Evolutionary conservation across 2,329 filamentous ascomycete species (phyloP).

Genomic region (Botryotinia globosa): DNA sequence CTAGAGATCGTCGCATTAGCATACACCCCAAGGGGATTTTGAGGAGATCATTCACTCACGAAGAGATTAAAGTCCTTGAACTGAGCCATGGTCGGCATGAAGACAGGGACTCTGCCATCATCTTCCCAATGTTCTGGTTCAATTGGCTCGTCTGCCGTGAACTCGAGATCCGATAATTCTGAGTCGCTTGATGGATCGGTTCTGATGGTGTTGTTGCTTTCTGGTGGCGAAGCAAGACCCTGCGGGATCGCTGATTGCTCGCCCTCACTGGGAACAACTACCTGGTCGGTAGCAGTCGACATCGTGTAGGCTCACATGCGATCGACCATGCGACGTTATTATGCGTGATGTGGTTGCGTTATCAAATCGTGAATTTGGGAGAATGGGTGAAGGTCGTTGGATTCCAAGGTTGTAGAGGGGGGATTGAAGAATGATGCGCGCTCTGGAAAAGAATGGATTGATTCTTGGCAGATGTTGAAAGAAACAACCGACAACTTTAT

Average conservation of each 20-base stretch:
- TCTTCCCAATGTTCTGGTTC: constrained; percentile 76
- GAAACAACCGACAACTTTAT: constrained; percentile 3
- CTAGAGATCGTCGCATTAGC: constrained; percentile 41
- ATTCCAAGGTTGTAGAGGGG: constrained; percentile 19
- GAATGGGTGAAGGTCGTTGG: constrained; percentile 16
- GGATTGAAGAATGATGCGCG: constrained; percentile 15
- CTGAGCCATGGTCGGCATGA: constrained; percentile 92
- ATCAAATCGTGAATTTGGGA: not conserved
- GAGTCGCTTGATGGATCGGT: constrained; percentile 57
- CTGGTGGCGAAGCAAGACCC: constrained; percentile 58
- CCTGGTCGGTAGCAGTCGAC: constrained; percentile 32
- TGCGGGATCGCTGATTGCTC: constrained; percentile 23
- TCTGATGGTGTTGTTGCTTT: constrained; percentile 60
- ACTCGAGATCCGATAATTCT: constrained; percentile 63
- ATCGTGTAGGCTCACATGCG: constrained; percentile 34
- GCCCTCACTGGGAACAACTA: constrained; percentile 27
- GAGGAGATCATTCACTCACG: constrained; percentile 51
- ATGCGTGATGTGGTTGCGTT: not conserved
- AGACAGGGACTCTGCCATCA: constrained; percentile 83
- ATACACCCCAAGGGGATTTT: not conserved
- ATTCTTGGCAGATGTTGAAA: constrained; percentile 6
- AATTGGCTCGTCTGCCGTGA: constrained; percentile 59
- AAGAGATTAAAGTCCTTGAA: constrained; percentile 93
- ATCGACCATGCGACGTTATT: constrained; percentile 23
- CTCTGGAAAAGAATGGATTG: constrained; percentile 7